Evolutionary conservation across 2,329 filamentous ascomycete species (phyloP), one percentile per base, ranked within the genome.

Genomic region (Gliomastix tumulicola): DNA sequence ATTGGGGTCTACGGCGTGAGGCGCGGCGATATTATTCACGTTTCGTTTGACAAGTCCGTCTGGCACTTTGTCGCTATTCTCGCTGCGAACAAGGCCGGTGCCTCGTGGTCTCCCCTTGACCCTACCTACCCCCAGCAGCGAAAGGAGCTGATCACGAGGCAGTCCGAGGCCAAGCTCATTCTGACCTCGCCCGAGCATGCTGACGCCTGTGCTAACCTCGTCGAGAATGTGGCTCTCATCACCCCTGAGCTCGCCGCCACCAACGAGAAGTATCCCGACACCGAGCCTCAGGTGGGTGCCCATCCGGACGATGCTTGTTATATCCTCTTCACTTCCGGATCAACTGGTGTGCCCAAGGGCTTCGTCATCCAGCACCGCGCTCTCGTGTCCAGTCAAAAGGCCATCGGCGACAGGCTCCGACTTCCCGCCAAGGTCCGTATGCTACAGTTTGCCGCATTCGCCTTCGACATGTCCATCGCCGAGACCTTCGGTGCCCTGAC

Each of bases 121-220:
- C 35, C 39, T 4, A 21, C 38, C 8, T 31, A 43, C 17, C 41
- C 41, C 11, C n/a, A 28, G 10, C 25, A 28, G 25, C 25, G 25
- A n/a, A 38, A 27, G 20, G 7, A 34, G 20, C 15, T 17, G 3
- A 32, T 41, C 12, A 21, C 38, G 27, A 18, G 34, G 36, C 31
- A 38, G n/a, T 16, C 36, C 12, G 31, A 11, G 10, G n/a, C 21
- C 8, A 28, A 30, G 15, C 17, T 32, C 7, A 27, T 34, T 12
- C 11, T 21, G 7, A 31, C 20, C 22, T 58, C 54, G n/a, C 36
- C 47, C 4, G 48, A 55, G 1, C 62, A 66, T 41, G 57, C 52
- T 6, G 66, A 65, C 4, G 11, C 22, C 7, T 20, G 8, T 15
- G 19, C 21, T 12, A 21, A 32, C 20, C 18, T 37, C 12, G 18